Conservation (phyloP, 1,284 basidiomycete genomes). For the Trametes versicolor region DNA sequence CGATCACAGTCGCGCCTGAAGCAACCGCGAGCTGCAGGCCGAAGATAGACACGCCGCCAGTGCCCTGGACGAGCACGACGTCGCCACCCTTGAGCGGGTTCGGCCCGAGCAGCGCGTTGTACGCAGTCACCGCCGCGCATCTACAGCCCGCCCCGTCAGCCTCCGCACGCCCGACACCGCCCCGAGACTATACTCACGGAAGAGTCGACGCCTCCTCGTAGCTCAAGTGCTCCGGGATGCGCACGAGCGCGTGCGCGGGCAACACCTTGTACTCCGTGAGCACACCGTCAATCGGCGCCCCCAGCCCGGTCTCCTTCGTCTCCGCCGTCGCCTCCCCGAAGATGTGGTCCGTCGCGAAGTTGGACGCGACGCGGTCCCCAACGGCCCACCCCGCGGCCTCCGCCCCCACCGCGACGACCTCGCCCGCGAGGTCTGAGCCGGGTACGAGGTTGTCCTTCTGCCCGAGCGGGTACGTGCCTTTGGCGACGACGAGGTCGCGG, state of each 20-base stretch:
- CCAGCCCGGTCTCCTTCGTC: conserved; percentile 50
- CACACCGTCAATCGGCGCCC: conserved; percentile 61
- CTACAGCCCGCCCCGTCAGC: not conserved
- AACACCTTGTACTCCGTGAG: conserved; percentile 58
- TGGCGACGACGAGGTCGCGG: conserved; percentile 54
- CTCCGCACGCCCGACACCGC: no score
- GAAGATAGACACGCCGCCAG: conserved; percentile 50
- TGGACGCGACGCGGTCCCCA: conserved; percentile 61
- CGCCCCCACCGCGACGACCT: conserved; percentile 62
- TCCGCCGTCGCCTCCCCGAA: conserved; percentile 29
- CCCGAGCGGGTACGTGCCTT: conserved; percentile 44
- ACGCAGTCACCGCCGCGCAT: conserved; percentile 51
- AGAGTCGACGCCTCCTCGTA: conserved; percentile 47
- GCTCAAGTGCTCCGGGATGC: conserved; percentile 45
- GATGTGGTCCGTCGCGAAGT: conserved; percentile 29
- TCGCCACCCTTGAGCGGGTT: conserved; percentile 40
- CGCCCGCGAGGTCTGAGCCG: conserved; percentile 71
- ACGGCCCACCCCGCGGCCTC: conserved; percentile 55
- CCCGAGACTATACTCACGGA: conserved; percentile 1
- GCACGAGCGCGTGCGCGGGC: conserved; percentile 37
- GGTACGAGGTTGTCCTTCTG: conserved; percentile 54
- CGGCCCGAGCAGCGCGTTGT: conserved; percentile 47
- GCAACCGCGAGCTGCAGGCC: conserved; percentile 51
- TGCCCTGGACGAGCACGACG: conserved; percentile 50
- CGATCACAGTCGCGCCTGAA: conserved; percentile 52